These are phyloP conservation scores for Sphaerulina musiva DNA, from an alignment of 2,329 filamentous ascomycete species.

Conservation along the genomic window DNA sequence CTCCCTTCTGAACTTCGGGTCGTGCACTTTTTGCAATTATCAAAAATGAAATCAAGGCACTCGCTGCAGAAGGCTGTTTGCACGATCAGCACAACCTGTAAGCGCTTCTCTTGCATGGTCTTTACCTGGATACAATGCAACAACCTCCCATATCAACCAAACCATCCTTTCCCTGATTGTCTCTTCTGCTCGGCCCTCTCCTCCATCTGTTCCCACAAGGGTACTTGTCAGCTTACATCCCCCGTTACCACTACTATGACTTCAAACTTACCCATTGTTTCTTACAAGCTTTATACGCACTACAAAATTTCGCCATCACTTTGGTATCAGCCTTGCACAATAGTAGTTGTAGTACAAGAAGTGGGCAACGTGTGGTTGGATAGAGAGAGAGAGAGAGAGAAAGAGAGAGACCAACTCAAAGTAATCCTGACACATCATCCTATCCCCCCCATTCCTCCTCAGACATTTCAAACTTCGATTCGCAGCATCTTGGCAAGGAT, in stretches of 20 bases:
- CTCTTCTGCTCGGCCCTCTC: conserved; percentile 44
- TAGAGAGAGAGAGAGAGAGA: too few species aligned
- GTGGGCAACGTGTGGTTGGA: too few species aligned
- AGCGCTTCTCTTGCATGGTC: too few species aligned
- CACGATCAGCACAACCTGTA: too few species aligned
- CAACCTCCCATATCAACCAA: conserved; percentile 7
- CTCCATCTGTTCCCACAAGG: conserved; percentile 33
- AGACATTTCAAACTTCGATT: conserved; percentile 78
- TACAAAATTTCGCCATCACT: conserved; percentile 34
- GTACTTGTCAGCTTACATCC: conserved; percentile 17
- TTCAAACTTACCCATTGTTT: conserved; percentile 71
- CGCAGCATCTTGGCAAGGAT: conserved; percentile 92
- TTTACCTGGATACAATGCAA: too few species aligned
- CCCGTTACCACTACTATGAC: background rate
- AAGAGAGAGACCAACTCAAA: conserved; percentile 61
- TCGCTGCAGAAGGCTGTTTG: too few species aligned
- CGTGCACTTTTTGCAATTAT: too few species aligned
- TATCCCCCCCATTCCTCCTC: conserved; percentile 79
- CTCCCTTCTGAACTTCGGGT: too few species aligned
- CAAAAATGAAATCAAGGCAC: too few species aligned
- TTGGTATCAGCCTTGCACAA: too few species aligned
- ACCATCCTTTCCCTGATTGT: conserved; percentile 33
- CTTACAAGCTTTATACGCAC: conserved; percentile 90
- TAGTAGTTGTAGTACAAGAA: too few species aligned
- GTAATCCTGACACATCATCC: conserved; percentile 86